A percentile compares a stretch with the other conserved stretches of the same genome.
Evolutionary conservation across 1,284 basidiomycete species (phyloP).

Genomic region (Malassezia brasiliensis): DNA sequence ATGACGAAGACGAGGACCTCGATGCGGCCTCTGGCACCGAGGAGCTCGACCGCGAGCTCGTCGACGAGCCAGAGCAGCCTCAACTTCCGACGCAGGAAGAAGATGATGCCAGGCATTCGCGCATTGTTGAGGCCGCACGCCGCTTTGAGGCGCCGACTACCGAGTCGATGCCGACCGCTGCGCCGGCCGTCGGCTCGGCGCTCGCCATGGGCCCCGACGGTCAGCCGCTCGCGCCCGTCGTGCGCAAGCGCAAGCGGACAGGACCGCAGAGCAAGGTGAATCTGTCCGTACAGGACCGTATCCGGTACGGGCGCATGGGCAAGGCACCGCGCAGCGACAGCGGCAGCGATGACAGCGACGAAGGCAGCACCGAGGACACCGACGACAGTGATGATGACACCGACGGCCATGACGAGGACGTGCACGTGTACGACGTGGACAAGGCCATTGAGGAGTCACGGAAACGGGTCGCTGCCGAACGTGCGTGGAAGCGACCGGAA

Average conservation of each 20-base stretch:
- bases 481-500: background rate
- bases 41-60: conserved; percentile 16
- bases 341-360: conserved; percentile 15
- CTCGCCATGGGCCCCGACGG: conserved; percentile 36
- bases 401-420: conserved; percentile 17
- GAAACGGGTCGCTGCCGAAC: background rate
- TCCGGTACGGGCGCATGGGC: conserved; percentile 3
- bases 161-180: background rate
- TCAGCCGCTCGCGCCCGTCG: conserved; percentile 22
- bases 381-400: conserved; percentile 13
- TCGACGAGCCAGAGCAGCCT: background rate
- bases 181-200: conserved; percentile 28
- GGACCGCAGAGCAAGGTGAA: conserved; percentile 13
- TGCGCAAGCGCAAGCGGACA: conserved; percentile 28
- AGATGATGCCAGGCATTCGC: conserved; percentile 2
- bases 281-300: conserved; percentile 18
- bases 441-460: background rate
- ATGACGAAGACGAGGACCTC: conserved; percentile 26
- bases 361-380: conserved; percentile 18
- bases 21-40: conserved; percentile 21
- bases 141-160: background rate
- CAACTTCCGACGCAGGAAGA: background rate
- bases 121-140: conserved; percentile 10
- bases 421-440: conserved; percentile 14
- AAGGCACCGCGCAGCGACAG: conserved; percentile 17